A percentile compares a stretch with the other conserved stretches of the same genome.
These are phyloP conservation scores for Monosporascus sp. DNA, from an alignment of 2,329 filamentous ascomycete genomes.

Conservation along the genomic window DNA sequence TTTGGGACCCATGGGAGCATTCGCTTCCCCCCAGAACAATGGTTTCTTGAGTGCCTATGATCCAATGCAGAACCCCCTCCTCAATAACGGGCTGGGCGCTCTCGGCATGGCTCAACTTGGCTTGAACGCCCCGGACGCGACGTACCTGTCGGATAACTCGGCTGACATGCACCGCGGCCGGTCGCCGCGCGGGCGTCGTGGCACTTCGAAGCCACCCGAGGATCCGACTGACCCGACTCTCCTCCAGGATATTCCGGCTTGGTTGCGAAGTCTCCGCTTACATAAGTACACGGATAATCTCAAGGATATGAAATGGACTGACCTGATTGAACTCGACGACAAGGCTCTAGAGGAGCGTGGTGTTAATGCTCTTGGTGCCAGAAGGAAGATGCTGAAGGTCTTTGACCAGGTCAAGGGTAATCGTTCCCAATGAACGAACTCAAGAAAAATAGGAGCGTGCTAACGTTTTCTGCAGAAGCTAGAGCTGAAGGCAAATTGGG, in stretches of 20 bases:
- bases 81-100: slow-evolving; percentile 64
- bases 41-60: slow-evolving; percentile 91
- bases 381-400: slow-evolving; percentile 98
- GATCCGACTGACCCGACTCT: slow-evolving; percentile 89
- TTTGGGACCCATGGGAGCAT: slow-evolving; percentile 58
- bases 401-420: slow-evolving; percentile 89
- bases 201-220: slow-evolving; percentile 95
- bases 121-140: slow-evolving; percentile 64
- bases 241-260: slow-evolving; percentile 91
- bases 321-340: slow-evolving; percentile 87
- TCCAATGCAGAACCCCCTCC: slow-evolving; percentile 57
- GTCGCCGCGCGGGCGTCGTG: slow-evolving; percentile 85
- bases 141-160: slow-evolving; percentile 86
- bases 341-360: slow-evolving; percentile 88
- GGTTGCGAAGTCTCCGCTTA: slow-evolving; percentile 88
- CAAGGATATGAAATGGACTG: slow-evolving; percentile 95
- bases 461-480: slow-evolving; percentile 50
- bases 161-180: slow-evolving; percentile 78
- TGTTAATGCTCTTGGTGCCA: slow-evolving; percentile 89
- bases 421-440: not conserved
- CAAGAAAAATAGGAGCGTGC: slow-evolving; percentile 2
- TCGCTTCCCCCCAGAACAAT: slow-evolving; percentile 88
- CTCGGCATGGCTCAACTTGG: slow-evolving; percentile 71
- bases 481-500: slow-evolving; percentile 67
- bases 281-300: slow-evolving; percentile 99